Evolutionary conservation across 2,329 filamentous ascomycete genomes (phyloP).

Genomic region (Gremmenia infestans): DNA sequence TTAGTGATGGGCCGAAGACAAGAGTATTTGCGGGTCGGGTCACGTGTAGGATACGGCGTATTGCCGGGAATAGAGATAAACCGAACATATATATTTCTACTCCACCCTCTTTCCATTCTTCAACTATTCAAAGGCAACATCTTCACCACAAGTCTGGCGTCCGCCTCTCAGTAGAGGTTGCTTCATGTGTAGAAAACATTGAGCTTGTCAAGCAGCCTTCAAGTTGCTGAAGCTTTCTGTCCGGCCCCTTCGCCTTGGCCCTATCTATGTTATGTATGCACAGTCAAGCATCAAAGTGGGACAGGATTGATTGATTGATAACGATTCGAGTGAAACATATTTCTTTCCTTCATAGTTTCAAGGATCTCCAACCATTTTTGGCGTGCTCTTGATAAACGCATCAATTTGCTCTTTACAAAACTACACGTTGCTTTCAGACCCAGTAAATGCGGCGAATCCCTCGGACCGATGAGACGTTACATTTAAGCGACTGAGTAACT

Average conservation of each 20-base stretch:
- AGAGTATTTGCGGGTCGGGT: not conserved
- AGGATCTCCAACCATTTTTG: not conserved
- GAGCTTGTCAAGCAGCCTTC: not conserved
- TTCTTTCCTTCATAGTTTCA: no score
- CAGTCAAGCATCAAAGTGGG: no score
- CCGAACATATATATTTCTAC: not conserved
- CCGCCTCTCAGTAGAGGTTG: not conserved
- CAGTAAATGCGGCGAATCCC: slow-evolving; percentile 12
- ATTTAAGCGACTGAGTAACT: slow-evolving; percentile 10
- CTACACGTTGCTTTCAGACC: slow-evolving; percentile 17
- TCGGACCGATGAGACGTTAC: slow-evolving; percentile 24
- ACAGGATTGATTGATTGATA: no score
- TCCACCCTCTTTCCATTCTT: not conserved
- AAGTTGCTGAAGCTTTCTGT: not conserved
- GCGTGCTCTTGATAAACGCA: not conserved
- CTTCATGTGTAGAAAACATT: not conserved
- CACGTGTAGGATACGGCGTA: not conserved
- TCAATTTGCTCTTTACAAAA: not conserved
- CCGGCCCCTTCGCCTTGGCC: no score
- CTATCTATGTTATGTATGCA: no score
- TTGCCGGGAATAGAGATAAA: no score
- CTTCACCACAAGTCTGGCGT: not conserved
- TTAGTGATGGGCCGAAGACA: not conserved
- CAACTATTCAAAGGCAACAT: no score
- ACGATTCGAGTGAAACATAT: no score